Percentiles rank a stretch among this genome's conserved stretches.
Conservation (phyloP, 2,329 filamentous ascomycete species). For the Verticillium klebahnii region DNA sequence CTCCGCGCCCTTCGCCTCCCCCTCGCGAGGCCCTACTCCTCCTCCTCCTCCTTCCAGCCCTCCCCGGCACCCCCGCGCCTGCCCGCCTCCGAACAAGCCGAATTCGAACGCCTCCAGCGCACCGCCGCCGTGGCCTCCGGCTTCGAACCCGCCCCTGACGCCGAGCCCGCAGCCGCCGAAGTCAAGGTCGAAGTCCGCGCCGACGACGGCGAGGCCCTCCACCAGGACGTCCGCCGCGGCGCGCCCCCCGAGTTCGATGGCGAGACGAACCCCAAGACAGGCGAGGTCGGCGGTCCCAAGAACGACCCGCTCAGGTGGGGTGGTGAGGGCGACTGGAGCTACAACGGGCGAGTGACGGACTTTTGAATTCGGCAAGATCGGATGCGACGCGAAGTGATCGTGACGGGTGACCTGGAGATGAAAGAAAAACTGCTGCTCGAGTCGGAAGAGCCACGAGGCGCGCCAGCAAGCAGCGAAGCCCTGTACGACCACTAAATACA, state of each 20-base stretch:
- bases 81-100: slow-evolving; percentile 81
- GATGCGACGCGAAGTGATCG: not conserved
- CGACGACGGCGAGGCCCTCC: slow-evolving; percentile 42
- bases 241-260: slow-evolving; percentile 90
- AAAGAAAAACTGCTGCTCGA: not conserved
- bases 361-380: slow-evolving; percentile 45
- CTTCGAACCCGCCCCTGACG: slow-evolving; percentile 26
- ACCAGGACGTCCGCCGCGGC: slow-evolving; percentile 66
- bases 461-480: not conserved
- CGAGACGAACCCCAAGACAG: slow-evolving; percentile 86
- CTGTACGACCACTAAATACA: not conserved
- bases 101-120: slow-evolving; percentile 83
- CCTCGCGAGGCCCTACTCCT: slow-evolving; percentile 7
- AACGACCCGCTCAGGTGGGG: slow-evolving; percentile 94
- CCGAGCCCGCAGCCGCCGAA: slow-evolving; percentile 13
- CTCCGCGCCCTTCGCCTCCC: slow-evolving; percentile 11
- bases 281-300: slow-evolving; percentile 94
- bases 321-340: slow-evolving; percentile 74
- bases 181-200: slow-evolving; percentile 15
- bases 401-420: not conserved
- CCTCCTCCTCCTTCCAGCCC: slow-evolving; percentile 34
- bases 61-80: slow-evolving; percentile 78
- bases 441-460: not conserved
- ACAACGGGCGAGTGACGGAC: slow-evolving; percentile 91
- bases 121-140: slow-evolving; percentile 42